Base-by-base conservation (phyloP, 177 flowering plant species). In the Vitis hybrid region DNA sequence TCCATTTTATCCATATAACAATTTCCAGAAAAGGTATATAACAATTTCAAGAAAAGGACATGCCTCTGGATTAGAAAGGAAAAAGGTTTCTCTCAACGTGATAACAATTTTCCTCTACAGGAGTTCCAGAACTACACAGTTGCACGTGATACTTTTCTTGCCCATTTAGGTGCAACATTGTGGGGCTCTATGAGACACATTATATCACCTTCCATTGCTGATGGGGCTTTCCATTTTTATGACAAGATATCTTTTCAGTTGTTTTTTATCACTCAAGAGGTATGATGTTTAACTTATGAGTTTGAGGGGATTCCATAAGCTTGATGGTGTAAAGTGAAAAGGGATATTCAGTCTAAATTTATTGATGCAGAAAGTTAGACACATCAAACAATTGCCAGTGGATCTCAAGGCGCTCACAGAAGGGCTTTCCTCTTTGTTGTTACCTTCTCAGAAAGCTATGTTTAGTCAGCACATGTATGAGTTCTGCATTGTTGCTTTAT, bases 111-210 rank as follows among this genome's bases (percentile, higher is more conserved):
- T 67, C 18, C 32, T 76, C 51, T 79, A 71, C 88, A 95, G 99
- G 92, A 86, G 49, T 81, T 82, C 76, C 91, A 90, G 56, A 93
- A 90, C 68, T 91, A 95, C 78, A 95, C 97, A 4, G 98, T 91
- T 79, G 99, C 99, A 30, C 92, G 95, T 50, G 98, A 95, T 83
- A 85, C 92, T 51, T 95, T 95, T 77, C 97, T 95, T 76, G 89
- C 99, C 70, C 98, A 95, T 82, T 82, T 95, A 56, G 99, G 98
- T 72, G 93, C 97, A 75, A 88, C 91, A 9, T 74, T 95, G 56
- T 93, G 94, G 98, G 97, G 97, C 3, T 91, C 98, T 50, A 82
- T 95, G 97, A 87, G 91, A 74, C 98, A 93, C 84, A 76, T 95
- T 12, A 84, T 95, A 72, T 84, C 97, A 62, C 99, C 99, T 74